Evolutionary conservation across 768 basidiomycete species (phyloP).

Genomic region (Pulveroboletus sp.): DNA sequence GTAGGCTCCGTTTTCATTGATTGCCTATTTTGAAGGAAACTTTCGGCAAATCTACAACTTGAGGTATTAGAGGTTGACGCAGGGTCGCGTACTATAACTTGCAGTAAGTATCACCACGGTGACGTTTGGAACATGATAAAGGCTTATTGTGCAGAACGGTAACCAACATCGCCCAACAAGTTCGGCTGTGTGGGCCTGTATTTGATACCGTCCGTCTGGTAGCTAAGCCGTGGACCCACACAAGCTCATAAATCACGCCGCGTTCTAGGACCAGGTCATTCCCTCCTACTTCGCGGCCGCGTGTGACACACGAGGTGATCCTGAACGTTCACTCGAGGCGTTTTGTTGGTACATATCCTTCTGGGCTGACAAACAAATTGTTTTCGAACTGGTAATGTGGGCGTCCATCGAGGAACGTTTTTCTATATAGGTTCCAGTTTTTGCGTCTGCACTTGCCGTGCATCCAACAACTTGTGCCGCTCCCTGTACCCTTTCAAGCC

Average conservation of each 20-base stretch:
- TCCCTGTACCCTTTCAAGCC: not conserved
- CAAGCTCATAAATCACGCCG: not conserved
- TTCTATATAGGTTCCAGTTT: slow-evolving; percentile 2
- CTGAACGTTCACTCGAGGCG: slow-evolving; percentile 12
- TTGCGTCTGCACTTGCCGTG: not conserved
- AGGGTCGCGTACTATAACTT: too few species aligned
- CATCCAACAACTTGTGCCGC: not conserved
- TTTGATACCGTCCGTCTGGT: not conserved
- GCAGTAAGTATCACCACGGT: too few species aligned
- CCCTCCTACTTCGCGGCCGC: slow-evolving; percentile 7
- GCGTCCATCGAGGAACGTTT: not conserved
- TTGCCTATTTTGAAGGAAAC: too few species aligned
- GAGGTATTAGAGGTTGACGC: too few species aligned
- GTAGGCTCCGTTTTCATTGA: too few species aligned
- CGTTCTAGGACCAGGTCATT: not conserved
- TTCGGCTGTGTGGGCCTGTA: too few species aligned
- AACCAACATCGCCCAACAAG: too few species aligned
- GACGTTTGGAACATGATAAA: too few species aligned
- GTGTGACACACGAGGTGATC: slow-evolving; percentile 22
- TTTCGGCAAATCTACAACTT: too few species aligned
- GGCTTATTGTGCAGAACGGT: too few species aligned
- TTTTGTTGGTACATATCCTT: slow-evolving; percentile 5
- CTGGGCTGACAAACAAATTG: not conserved
- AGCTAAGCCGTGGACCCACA: not conserved
- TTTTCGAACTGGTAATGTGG: slow-evolving; percentile 4